These are phyloP conservation scores for Polytrichum formosum DNA, from an alignment of 225 moss, liverwort and hornwort species.

Conservation along the genomic window DNA sequence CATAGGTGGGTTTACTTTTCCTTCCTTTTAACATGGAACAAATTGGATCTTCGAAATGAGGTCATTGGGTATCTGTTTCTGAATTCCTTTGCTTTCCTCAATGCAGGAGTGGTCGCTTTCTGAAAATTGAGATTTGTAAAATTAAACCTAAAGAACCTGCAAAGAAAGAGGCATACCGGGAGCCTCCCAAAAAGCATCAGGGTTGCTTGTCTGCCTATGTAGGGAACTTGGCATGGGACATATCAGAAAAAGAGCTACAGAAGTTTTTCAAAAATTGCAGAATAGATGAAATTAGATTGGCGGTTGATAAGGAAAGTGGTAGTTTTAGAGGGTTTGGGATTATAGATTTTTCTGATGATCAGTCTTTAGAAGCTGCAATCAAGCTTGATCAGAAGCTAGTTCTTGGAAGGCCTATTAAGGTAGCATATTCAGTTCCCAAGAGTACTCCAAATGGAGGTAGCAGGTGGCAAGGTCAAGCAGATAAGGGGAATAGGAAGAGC, in stretches of 20 bases:
- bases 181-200: constrained; percentile 34
- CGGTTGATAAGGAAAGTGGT: constrained; percentile 34
- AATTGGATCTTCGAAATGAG: not conserved
- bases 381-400: constrained; percentile 40
- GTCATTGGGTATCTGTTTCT: not conserved
- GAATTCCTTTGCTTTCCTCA: not conserved
- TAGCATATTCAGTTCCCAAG: constrained; percentile 50
- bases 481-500: not conserved
- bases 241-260: constrained; percentile 39
- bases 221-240: constrained; percentile 56
- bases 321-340: constrained; percentile 54
- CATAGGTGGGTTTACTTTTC: not conserved
- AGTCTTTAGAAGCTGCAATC: constrained; percentile 45
- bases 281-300: constrained; percentile 41
- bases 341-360: constrained; percentile 49
- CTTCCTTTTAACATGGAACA: not conserved
- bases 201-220: constrained; percentile 47
- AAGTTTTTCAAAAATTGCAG: constrained; percentile 38
- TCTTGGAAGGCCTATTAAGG: constrained; percentile 48
- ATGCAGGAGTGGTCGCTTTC: constrained; percentile 49
- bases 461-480: not conserved
- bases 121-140: constrained; percentile 50
- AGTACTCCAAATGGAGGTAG: not conserved
- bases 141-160: constrained; percentile 17
- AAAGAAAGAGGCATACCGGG: constrained; percentile 19